Conservation (phyloP, 345 rosid species). For the Eucalyptus paniculata region DNA sequence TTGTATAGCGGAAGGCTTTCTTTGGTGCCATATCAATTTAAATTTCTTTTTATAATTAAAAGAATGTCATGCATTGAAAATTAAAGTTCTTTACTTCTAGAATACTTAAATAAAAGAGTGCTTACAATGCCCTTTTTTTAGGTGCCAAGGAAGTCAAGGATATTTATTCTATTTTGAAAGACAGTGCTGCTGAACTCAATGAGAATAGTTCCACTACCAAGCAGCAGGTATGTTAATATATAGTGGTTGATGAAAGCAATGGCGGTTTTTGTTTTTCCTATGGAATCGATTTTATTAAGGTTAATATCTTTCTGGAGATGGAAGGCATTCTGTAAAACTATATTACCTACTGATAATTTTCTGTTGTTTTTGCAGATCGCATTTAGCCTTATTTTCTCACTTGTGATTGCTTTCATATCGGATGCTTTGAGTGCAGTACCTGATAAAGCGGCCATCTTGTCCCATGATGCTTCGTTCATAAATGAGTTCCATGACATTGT, state of each 20-base stretch:
- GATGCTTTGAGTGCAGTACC: slow-evolving; percentile 82
- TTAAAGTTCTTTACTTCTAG: neutral
- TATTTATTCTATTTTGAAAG: slow-evolving; percentile 54
- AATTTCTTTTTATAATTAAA: neutral
- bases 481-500: slow-evolving; percentile 84
- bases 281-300: neutral
- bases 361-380: slow-evolving; percentile 47
- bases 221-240: slow-evolving; percentile 44
- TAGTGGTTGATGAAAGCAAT: neutral
- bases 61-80: neutral
- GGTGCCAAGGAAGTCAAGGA: slow-evolving; percentile 57
- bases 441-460: slow-evolving; percentile 66
- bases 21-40: neutral
- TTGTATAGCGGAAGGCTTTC: neutral
- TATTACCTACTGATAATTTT: neutral
- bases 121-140: neutral
- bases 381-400: slow-evolving; percentile 69
- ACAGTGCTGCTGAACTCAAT: slow-evolving; percentile 45
- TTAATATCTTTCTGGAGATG: neutral
- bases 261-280: neutral
- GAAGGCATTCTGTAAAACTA: neutral
- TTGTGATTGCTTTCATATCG: slow-evolving; percentile 72
- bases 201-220: slow-evolving; percentile 40
- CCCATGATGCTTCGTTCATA: slow-evolving; percentile 71
- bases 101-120: neutral